phyloP scores from a whole-genome alignment of 2,329 filamentous ascomycete species.

The Sclerotiophoma versabilis region DNA sequence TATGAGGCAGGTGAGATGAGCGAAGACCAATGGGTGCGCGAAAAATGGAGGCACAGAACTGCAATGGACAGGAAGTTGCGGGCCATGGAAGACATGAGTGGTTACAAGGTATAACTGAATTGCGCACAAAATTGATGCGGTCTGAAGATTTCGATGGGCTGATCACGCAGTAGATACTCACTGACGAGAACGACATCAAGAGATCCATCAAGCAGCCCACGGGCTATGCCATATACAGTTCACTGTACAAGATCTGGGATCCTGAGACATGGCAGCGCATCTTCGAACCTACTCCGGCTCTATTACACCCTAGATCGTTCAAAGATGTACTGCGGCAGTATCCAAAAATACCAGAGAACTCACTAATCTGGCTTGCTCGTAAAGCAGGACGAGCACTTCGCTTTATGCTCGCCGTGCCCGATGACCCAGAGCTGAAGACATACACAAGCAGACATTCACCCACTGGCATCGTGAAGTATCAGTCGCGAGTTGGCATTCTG shows the following conservation, averaged over 20 bases:
- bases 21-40: neutral
- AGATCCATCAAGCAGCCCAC: neutral
- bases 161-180: slow-evolving; percentile 3
- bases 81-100: neutral
- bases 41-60: neutral
- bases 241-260: neutral
- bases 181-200: neutral
- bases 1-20: slow-evolving; percentile 3
- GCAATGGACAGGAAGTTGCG: neutral
- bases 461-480: neutral
- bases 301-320: neutral
- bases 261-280: slow-evolving; percentile 12
- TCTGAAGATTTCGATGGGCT: neutral
- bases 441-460: slow-evolving; percentile 12
- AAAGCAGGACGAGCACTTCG: slow-evolving; percentile 18
- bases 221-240: slow-evolving; percentile 11
- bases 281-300: neutral
- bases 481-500: neutral
- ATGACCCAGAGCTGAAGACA: slow-evolving; percentile 17
- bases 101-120: neutral
- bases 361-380: neutral
- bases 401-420: slow-evolving; percentile 22
- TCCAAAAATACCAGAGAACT: neutral
- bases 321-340: neutral
- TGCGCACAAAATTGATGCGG: neutral